Evolutionary conservation across 2,329 filamentous ascomycete species (phyloP).

Genomic region (Cordyceps fumosorosea): DNA sequence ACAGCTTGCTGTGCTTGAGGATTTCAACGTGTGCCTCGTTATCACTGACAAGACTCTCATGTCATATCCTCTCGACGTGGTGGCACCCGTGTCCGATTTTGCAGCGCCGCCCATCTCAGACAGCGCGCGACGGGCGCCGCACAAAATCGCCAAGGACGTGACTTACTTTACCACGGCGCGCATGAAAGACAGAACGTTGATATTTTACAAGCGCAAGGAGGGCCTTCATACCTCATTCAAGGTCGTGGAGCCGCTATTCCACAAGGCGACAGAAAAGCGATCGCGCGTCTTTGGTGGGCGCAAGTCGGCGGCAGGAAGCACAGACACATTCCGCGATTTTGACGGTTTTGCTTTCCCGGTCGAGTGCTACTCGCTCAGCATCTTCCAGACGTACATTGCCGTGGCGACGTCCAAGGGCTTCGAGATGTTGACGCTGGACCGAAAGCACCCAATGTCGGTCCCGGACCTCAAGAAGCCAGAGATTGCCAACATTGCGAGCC

Average conservation of each 20-base stretch:
- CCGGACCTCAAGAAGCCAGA: constrained; percentile 75
- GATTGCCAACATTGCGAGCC: constrained; percentile 76
- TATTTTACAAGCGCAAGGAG: constrained; percentile 97
- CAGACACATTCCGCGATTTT: constrained; percentile 95
- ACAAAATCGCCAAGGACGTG: constrained; percentile 87
- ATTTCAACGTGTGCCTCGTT: constrained; percentile 87
- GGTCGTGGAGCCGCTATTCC: constrained; percentile 90
- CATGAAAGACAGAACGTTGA: constrained; percentile 92
- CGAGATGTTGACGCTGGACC: constrained; percentile 93
- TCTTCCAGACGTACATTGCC: constrained; percentile 91
- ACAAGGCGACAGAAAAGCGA: constrained; percentile 83
- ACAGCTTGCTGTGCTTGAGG: constrained; percentile 89
- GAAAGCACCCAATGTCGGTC: constrained; percentile 91
- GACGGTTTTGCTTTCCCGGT: constrained; percentile 98
- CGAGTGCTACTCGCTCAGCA: constrained; percentile 90
- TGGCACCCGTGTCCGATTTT: constrained; percentile 59
- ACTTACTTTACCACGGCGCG: constrained; percentile 92
- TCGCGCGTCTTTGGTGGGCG: constrained; percentile 59
- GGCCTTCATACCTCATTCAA: constrained; percentile 91
- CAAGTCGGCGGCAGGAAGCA: constrained; percentile 58
- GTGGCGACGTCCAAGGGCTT: constrained; percentile 88
- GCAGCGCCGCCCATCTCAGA: constrained; percentile 55
- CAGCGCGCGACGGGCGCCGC: constrained; percentile 76
- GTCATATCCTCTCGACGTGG: constrained; percentile 85
- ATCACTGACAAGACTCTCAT: constrained; percentile 88